These are phyloP conservation scores for Heritiera fomes DNA, from an alignment of 345 rosid species.

Conservation along the genomic window DNA sequence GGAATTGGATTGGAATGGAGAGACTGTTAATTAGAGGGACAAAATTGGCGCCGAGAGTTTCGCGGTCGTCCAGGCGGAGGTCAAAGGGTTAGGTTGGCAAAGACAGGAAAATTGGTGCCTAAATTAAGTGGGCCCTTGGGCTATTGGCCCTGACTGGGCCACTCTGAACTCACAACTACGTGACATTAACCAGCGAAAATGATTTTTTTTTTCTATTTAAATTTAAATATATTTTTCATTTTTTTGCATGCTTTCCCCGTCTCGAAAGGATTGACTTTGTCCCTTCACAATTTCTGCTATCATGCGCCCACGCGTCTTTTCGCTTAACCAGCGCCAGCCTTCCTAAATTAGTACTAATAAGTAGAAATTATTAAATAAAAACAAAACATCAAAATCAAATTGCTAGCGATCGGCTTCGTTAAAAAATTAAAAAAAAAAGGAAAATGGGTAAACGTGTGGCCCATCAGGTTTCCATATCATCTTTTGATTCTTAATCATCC, in stretches of 20 bases:
- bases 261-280: constrained; percentile 15
- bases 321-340: constrained; percentile 22
- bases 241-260: constrained; percentile 16
- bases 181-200: not conserved
- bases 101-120: not conserved
- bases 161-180: not conserved
- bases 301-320: constrained; percentile 20
- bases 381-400: not conserved
- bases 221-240: not conserved
- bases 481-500: not conserved
- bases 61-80: constrained; percentile 36
- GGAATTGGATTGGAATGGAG: not conserved
- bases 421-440: not conserved
- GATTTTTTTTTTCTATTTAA: not conserved
- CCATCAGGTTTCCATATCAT: not conserved
- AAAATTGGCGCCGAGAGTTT: constrained; percentile 50
- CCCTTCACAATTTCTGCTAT: constrained; percentile 1
- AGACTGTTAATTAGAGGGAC: not conserved
- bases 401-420: not conserved
- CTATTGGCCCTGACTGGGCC: not conserved
- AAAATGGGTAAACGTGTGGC: constrained; percentile 16
- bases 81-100: constrained; percentile 42
- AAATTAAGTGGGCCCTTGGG: constrained; percentile 19
- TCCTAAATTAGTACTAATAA: not conserved
- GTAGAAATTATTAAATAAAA: no score